phyloP scores from a whole-genome alignment of 352 stramenopile genomes.

The Halophytophthora polymorphica region DNA sequence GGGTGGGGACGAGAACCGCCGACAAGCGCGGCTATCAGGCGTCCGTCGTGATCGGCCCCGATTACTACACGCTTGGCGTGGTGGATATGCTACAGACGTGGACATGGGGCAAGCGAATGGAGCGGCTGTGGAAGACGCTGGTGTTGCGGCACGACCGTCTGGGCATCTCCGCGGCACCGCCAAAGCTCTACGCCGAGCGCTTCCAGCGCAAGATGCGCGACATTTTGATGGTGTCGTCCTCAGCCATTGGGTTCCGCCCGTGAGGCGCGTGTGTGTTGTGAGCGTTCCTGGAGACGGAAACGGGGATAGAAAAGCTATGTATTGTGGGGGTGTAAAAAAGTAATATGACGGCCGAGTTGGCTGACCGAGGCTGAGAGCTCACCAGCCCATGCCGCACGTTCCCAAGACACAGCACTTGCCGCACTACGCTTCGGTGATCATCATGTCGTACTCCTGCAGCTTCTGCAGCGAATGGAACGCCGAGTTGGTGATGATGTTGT shows the following conservation, averaged over 20 bases:
- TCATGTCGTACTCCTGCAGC: slow-evolving; percentile 82
- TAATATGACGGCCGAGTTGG: slow-evolving; percentile 1
- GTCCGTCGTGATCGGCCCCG: slow-evolving; percentile 71
- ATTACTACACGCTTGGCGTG: slow-evolving; percentile 87
- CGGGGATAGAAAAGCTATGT: slow-evolving; percentile 22
- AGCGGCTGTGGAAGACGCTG: slow-evolving; percentile 84
- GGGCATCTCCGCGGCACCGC: slow-evolving; percentile 79
- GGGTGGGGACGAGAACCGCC: slow-evolving; percentile 54
- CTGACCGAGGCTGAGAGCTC: background rate
- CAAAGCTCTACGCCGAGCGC: slow-evolving; percentile 65
- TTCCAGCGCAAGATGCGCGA: slow-evolving; percentile 85
- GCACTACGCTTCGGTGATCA: slow-evolving; percentile 60
- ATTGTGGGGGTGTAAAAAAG: slow-evolving; percentile 19
- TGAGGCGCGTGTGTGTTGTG: slow-evolving; percentile 11
- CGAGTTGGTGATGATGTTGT: slow-evolving; percentile 60
- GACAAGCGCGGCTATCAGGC: slow-evolving; percentile 72
- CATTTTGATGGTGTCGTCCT: slow-evolving; percentile 77
- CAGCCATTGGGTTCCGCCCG: slow-evolving; percentile 44
- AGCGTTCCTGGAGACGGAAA: background rate
- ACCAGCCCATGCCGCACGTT: background rate
- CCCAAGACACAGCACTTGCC: no score
- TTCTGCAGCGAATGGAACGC: slow-evolving; percentile 77
- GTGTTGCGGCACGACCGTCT: slow-evolving; percentile 62
- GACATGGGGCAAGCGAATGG: slow-evolving; percentile 79
- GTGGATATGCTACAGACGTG: slow-evolving; percentile 91